Evolutionary conservation across 805 yeast species (phyloP).

Genomic region (Starmerella vitae): DNA sequence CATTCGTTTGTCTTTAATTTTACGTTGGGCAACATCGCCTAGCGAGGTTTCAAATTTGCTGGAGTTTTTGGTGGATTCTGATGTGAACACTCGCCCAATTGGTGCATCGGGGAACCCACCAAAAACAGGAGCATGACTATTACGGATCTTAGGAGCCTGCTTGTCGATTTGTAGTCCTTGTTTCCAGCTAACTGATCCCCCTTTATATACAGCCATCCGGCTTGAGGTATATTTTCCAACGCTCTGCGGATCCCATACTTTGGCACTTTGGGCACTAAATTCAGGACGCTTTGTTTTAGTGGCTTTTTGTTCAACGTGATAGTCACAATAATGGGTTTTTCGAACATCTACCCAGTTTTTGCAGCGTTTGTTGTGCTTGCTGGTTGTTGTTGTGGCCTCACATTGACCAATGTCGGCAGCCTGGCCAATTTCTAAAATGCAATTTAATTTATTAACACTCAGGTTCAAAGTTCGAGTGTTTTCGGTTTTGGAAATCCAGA

Average conservation of each 20-base stretch:
- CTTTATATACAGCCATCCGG: constrained; percentile 31
- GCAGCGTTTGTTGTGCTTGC: constrained; percentile 34
- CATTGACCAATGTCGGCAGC: constrained; percentile 60
- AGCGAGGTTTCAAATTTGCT: constrained; percentile 33
- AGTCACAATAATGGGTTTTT: constrained; percentile 49
- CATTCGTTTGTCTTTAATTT: constrained; percentile 20
- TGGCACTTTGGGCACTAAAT: constrained; percentile 45
- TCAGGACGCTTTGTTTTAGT: constrained; percentile 60
- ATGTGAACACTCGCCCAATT: constrained; percentile 14
- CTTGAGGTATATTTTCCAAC: constrained; percentile 29
- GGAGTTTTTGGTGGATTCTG: constrained; percentile 27
- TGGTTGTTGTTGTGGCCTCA: constrained; percentile 32
- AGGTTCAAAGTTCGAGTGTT: constrained; percentile 33
- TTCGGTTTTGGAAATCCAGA: constrained; percentile 26
- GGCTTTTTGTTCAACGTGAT: constrained; percentile 45
- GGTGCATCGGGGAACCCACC: constrained; percentile 15
- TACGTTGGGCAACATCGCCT: constrained; percentile 27
- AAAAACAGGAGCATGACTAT: constrained; percentile 21
- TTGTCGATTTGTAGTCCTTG: constrained; percentile 24
- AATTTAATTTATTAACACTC: constrained; percentile 37
- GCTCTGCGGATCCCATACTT: constrained; percentile 39
- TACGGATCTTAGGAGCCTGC: constrained; percentile 14
- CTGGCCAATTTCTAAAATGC: constrained; percentile 60
- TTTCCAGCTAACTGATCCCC: constrained; percentile 24
- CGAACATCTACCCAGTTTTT: constrained; percentile 44